Percentiles rank a stretch among this genome's conserved stretches.
Evolutionary conservation across 495 filamentous ascomycete genomes (phyloP).

Genomic region (Daldinia vernicosa): DNA sequence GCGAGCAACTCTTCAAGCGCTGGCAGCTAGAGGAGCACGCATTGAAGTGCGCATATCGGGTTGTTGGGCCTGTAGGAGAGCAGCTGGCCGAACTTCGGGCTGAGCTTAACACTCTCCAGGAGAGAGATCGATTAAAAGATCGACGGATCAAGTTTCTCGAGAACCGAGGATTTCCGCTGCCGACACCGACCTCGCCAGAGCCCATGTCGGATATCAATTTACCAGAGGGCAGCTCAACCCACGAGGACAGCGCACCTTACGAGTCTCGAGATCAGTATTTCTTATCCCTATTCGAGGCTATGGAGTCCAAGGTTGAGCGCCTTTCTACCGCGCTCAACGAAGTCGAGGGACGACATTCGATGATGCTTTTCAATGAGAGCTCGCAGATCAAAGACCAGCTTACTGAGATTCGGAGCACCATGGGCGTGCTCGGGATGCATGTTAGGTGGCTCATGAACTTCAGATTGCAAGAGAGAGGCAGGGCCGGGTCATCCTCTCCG

Average conservation of each 20-base stretch:
- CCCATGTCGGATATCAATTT: slow-evolving; percentile 34
- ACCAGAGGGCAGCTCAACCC: slow-evolving; percentile 25
- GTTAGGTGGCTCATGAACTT: slow-evolving; percentile 64
- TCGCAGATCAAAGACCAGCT: slow-evolving; percentile 62
- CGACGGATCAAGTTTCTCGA: slow-evolving; percentile 56
- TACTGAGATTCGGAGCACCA: slow-evolving; percentile 60
- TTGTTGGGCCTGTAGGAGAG: slow-evolving; percentile 50
- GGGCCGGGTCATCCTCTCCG: slow-evolving; percentile 32
- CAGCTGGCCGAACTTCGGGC: slow-evolving; percentile 47
- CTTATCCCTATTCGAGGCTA: slow-evolving; percentile 59
- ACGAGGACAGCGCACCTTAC: slow-evolving; percentile 41
- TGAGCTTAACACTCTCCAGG: slow-evolving; percentile 43
- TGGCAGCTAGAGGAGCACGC: slow-evolving; percentile 42
- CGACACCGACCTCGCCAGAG: slow-evolving; percentile 28
- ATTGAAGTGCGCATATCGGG: slow-evolving; percentile 44
- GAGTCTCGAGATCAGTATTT: slow-evolving; percentile 53
- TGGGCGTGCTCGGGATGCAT: slow-evolving; percentile 63
- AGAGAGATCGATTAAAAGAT: slow-evolving; percentile 51
- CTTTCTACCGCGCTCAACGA: slow-evolving; percentile 55
- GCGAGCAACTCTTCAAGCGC: slow-evolving; percentile 35
- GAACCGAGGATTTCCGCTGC: slow-evolving; percentile 37
- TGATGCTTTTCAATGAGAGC: slow-evolving; percentile 60
- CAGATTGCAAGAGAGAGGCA: slow-evolving; percentile 50
- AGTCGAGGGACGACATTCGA: slow-evolving; percentile 57
- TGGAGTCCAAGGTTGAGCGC: slow-evolving; percentile 57